These are phyloP conservation scores for Myrica gale DNA, from an alignment of 306 rosid species.

Conservation along the genomic window DNA sequence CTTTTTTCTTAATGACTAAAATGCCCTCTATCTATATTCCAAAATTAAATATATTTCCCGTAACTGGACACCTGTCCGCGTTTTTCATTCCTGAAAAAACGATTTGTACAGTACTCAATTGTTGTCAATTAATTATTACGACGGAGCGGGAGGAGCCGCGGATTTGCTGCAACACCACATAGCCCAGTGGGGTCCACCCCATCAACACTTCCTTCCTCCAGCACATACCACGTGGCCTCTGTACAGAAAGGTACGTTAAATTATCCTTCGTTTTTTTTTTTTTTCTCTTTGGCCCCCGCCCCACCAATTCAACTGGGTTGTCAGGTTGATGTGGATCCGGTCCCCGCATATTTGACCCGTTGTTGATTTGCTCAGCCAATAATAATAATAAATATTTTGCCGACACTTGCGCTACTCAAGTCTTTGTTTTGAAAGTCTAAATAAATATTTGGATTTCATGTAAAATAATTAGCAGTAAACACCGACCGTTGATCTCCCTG, in stretches of 20 bases:
- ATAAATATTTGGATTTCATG: too few relatives aligned
- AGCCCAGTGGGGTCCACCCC: background rate
- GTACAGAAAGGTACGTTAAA: background rate
- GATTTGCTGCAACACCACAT: background rate
- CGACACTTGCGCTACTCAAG: background rate
- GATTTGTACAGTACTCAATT: too few relatives aligned
- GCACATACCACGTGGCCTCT: background rate
- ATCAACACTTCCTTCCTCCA: background rate
- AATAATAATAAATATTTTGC: background rate
- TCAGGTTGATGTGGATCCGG: too few relatives aligned
- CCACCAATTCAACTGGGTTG: too few relatives aligned
- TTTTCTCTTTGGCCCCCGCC: too few relatives aligned
- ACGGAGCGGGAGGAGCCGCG: background rate
- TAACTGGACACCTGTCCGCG: slow-evolving; percentile 27
- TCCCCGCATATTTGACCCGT: too few relatives aligned
- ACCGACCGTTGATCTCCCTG: background rate
- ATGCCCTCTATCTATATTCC: too few relatives aligned
- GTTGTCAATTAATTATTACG: background rate
- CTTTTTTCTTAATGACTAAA: too few relatives aligned
- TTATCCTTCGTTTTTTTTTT: too few relatives aligned
- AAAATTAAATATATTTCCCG: too few relatives aligned
- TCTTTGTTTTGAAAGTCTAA: too few relatives aligned
- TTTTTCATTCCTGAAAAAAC: background rate
- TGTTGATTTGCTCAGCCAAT: too few relatives aligned
- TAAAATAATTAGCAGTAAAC: background rate